phyloP scores from a whole-genome alignment of 768 basidiomycete species.

The Boletus sp. region DNA sequence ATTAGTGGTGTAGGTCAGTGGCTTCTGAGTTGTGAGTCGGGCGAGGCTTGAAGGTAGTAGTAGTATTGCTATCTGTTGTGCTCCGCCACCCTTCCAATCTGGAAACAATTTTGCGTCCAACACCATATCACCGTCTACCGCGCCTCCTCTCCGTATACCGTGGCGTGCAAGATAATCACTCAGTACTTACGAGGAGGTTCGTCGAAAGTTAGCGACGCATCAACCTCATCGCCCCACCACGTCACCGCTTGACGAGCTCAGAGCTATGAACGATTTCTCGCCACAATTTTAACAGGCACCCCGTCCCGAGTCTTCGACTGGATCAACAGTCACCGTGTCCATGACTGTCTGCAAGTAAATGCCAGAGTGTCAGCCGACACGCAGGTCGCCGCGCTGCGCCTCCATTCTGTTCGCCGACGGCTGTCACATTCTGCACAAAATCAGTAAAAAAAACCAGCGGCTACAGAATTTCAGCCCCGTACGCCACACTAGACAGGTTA shows the following conservation, averaged over 20 bases:
- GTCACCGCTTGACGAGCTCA: not conserved
- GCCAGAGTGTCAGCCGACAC: not conserved
- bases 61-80: not conserved
- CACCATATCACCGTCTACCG: not conserved
- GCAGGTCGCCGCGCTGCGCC: not conserved
- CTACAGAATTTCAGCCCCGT: not conserved
- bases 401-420: not conserved
- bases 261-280: not conserved
- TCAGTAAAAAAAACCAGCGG: not conserved
- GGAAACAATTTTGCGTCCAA: not conserved
- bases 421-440: not conserved
- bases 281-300: not conserved
- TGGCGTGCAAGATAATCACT: not conserved
- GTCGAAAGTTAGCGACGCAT: not conserved
- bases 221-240: not conserved
- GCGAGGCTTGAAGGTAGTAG: not conserved
- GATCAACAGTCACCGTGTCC: not conserved
- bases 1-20: not conserved
- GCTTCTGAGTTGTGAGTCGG: not conserved
- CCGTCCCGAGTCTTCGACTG: not conserved
- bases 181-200: not conserved
- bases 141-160: not conserved
- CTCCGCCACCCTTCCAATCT: slow-evolving; percentile 1
- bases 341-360: not conserved
- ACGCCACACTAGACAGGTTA: not conserved